phyloP scores from a whole-genome alignment of 768 basidiomycete species.

The Leccinum incarnatum region DNA sequence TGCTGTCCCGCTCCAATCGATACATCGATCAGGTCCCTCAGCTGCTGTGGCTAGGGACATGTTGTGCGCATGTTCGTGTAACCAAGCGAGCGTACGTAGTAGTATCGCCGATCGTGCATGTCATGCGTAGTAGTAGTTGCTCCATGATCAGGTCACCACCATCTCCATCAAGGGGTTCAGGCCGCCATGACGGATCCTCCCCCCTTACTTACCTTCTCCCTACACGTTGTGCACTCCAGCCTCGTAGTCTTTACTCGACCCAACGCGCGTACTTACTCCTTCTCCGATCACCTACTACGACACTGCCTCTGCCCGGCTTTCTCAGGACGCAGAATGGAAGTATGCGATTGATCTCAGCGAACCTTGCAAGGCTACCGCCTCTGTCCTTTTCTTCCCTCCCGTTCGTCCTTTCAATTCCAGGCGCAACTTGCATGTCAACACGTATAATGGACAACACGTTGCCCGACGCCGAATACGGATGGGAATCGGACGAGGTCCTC shows the following conservation, averaged over 20 bases:
- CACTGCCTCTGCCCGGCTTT: neutral
- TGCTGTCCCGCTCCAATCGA: neutral
- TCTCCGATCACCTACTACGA: constrained; percentile 2
- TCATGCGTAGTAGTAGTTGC: neutral
- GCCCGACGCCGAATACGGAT: neutral
- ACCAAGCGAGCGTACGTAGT: neutral
- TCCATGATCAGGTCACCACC: neutral
- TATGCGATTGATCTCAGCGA: constrained; percentile 7
- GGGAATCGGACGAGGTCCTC: constrained; percentile 8
- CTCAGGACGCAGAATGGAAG: constrained; percentile 16
- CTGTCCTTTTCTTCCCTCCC: neutral
- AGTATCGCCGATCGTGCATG: neutral
- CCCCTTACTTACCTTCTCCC: neutral
- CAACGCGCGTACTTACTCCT: neutral
- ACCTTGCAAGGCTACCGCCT: neutral
- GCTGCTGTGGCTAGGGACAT: neutral
- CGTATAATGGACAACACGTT: constrained; percentile 5
- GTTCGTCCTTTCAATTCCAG: neutral
- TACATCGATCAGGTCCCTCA: neutral
- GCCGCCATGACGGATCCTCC: constrained; percentile 5
- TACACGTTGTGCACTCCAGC: constrained; percentile 16
- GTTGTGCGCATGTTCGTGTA: neutral
- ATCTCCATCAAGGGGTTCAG: neutral
- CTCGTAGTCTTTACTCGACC: neutral
- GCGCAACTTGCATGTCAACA: neutral